Evolutionary conservation across 1,284 basidiomycete genomes (phyloP).

Genomic region (Moesziomyces aphidis): DNA sequence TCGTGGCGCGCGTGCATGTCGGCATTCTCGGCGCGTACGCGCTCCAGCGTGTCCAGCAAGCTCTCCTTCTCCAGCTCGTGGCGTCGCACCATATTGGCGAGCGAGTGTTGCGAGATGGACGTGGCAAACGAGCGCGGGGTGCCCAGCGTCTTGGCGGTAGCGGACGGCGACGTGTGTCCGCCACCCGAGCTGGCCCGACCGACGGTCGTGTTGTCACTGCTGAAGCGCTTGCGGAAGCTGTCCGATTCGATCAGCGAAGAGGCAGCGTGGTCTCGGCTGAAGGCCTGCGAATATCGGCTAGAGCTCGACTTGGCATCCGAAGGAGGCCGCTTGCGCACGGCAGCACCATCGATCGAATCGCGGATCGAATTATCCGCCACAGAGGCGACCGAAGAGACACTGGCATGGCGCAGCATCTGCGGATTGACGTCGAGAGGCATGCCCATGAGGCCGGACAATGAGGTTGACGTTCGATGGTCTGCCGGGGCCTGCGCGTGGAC

Average conservation of each 20-base stretch:
- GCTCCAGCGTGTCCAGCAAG: slow-evolving; percentile 54
- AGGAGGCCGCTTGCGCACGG: slow-evolving; percentile 23
- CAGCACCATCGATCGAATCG: slow-evolving; percentile 9
- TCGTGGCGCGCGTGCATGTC: slow-evolving; percentile 44
- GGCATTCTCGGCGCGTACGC: slow-evolving; percentile 40
- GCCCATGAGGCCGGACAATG: slow-evolving; percentile 51
- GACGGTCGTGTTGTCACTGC: slow-evolving; percentile 43
- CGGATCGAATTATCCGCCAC: slow-evolving; percentile 9
- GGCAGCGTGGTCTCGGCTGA: slow-evolving; percentile 33
- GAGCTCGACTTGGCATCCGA: slow-evolving; percentile 43
- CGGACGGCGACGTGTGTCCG: slow-evolving; percentile 57
- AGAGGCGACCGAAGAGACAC: slow-evolving; percentile 33
- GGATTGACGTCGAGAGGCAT: slow-evolving; percentile 39
- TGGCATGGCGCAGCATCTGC: slow-evolving; percentile 38
- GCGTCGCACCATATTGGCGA: slow-evolving; percentile 48
- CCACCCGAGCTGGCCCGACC: slow-evolving; percentile 46
- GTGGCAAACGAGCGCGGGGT: slow-evolving; percentile 52
- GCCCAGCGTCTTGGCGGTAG: slow-evolving; percentile 56
- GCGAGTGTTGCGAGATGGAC: slow-evolving; percentile 39
- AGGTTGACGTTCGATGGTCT: slow-evolving; percentile 34
- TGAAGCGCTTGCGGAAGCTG: slow-evolving; percentile 39
- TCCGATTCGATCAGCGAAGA: slow-evolving; percentile 30
- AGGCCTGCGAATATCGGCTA: slow-evolving; percentile 39
- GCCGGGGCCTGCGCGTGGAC: slow-evolving; percentile 12
- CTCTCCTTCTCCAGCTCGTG: slow-evolving; percentile 60